Evolutionary conservation across 2,329 filamentous ascomycete genomes (phyloP).

Genomic region (Sclerotinia sclerotiorum): DNA sequence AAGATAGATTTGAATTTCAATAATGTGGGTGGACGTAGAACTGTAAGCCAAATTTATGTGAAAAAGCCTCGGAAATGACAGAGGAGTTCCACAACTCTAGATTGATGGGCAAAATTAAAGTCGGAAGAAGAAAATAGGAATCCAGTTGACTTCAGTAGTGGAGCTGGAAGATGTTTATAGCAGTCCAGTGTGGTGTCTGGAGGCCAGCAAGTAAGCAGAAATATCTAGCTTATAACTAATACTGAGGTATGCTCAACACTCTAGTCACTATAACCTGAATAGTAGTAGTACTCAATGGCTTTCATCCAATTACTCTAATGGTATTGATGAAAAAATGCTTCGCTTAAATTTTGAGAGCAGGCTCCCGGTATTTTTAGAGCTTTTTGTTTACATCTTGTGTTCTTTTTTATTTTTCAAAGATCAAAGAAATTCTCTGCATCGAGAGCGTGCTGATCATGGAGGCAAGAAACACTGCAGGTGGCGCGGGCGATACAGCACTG

Average conservation of each 20-base stretch:
- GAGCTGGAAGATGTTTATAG: background rate
- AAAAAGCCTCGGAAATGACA: too few species aligned
- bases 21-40: too few species aligned
- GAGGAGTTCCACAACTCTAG: too few species aligned
- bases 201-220: background rate
- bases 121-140: too few species aligned
- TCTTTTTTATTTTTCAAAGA: background rate
- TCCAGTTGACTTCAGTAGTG: too few species aligned
- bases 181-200: background rate
- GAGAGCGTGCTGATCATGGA: background rate
- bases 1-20: too few species aligned
- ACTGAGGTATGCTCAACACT: background rate
- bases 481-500: background rate
- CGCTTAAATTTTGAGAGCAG: background rate
- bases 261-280: background rate
- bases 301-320: background rate
- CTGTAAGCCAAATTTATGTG: too few species aligned
- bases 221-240: background rate
- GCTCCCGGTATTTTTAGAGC: background rate
- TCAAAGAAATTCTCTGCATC: background rate
- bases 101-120: too few species aligned
- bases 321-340: background rate
- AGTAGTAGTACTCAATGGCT: background rate
- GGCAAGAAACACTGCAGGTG: too few species aligned
- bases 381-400: background rate